Evolutionary conservation across 78 protist genomes (phyloP), one percentile per base, ranked within the genome.

Genomic region (Dictyostelium capitatum): DNA sequence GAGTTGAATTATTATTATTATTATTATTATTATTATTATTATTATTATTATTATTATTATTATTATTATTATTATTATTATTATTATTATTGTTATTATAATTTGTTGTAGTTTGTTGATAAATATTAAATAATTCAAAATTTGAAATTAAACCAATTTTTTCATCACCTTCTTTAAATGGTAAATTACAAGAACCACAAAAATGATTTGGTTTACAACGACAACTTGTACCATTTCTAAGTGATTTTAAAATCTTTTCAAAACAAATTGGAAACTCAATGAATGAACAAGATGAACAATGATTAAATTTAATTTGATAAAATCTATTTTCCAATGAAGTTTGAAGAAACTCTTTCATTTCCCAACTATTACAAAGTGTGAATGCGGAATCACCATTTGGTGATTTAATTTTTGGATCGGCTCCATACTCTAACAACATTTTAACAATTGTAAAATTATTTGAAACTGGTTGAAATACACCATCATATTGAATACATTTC

Each of bases 401-500:
- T 37, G 69, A 77, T 30, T 64, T 87, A 17, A 87, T 59, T 8
- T 32, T 47, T 28, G 93, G 93, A 65, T 87, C 93, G 54, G 93
- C 51, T 19, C 93, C 93, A 87, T 32, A 59, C 17, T 87, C 84
- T 53, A 87, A 51, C 14, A 87, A 30, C 51, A 87, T 20, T 19
- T 47, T 32, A 1, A 77, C 12, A 0, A 87, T 46, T 47, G 67
- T 25, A 28, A 87, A 59, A 37, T 48, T 72, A n/a, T 69, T 59
- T 67, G 75, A 67, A 67, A 67, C 23, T 4, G 93, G 93, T 43
- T 87, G 93, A 48, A 51, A 78, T n/a, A 87, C 57, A 64, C 93
- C 93, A 37, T 87, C 93, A 65, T 72, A 87, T 62, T 87, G 93
- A 20, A 87, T 23, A 32, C 83, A 48, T 37, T 51, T 87, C 84